Evolutionary conservation across 2,329 filamentous ascomycete species (phyloP).

Genomic region (Nemania bipapillata): DNA sequence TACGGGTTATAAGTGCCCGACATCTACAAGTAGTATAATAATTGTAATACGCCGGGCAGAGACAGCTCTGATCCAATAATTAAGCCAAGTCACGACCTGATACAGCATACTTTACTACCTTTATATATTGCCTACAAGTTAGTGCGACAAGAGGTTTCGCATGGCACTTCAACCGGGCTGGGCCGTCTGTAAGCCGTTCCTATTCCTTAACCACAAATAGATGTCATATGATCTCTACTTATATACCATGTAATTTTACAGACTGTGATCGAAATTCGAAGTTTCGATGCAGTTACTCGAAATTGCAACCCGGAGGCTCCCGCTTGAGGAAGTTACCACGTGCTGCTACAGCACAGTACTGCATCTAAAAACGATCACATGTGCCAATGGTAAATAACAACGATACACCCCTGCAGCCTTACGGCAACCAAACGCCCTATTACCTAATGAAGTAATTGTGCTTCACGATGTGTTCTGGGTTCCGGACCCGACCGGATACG

Average conservation of each 20-base stretch:
- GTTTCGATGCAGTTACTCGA: background rate
- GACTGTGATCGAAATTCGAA: background rate
- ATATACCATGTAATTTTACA: constrained; percentile 12
- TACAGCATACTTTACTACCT: background rate
- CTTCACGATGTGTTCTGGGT: constrained; percentile 31
- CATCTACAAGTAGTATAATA: background rate
- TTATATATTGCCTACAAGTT: background rate
- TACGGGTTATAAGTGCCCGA: background rate
- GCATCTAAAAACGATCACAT: constrained; percentile 39
- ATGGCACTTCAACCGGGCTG: background rate
- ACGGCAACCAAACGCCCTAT: constrained; percentile 30
- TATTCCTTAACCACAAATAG: no score
- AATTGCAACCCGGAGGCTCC: constrained; percentile 3
- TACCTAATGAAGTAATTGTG: constrained; percentile 34
- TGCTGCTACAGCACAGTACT: constrained; percentile 20
- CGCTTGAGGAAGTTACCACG: constrained; percentile 25
- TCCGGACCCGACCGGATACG: background rate
- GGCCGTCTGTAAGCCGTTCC: background rate
- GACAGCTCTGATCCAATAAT: constrained; percentile 20
- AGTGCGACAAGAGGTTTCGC: background rate
- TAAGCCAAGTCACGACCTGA: background rate
- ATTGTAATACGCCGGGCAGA: no score
- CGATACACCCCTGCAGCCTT: constrained; percentile 43
- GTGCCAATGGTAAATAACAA: constrained; percentile 21
- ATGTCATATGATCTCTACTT: background rate